Evolutionary conservation across 2,329 filamentous ascomycete genomes (phyloP), one percentile per base, ranked within the genome.

Genomic region (Pseudogymnoascus sp.): DNA sequence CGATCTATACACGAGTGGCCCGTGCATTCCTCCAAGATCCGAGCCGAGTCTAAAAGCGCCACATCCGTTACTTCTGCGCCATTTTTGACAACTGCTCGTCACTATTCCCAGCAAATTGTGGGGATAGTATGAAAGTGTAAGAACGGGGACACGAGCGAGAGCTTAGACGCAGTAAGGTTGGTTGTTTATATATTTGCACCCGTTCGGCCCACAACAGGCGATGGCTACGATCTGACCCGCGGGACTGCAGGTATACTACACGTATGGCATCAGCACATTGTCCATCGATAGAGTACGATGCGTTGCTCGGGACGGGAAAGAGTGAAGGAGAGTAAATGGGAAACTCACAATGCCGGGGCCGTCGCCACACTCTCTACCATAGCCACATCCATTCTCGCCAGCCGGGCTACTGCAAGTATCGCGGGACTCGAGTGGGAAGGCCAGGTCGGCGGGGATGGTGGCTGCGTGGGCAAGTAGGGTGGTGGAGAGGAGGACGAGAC

Each of bases 121-220:
- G 8, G n/a, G 7, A 56, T 34, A 34, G n/a, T 10, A 50, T 28
- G 1, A 23, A 16, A 28, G 23, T 28, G 6, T 50, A 28, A 50
- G 18, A 46, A 3, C 25, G 5, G 8, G 28, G 4, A 5, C 10
- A 34, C 10, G 25, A 56, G 50, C 34, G n/a, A 4, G 1, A 56
- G 50, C n/a, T 34, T 18, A 56, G n/a, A 56, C 28, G 50, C 50
- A 56, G 50, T 18, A 56, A 34, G n/a, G 28, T 4, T 56, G 25
- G 2, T 10, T 25, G 14, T 56, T 56, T 7, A 56, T 18, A 11
- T 1, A 1, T 28, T 34, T 18, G 16, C 50, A 56, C 5, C 50
- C 50, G n/a, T 56, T 56, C 10, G 50, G n/a, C 10, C 50, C 50
- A 16, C 50, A 56, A 28, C 50, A 56, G n/a, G 50, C 50, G 50